A percentile compares a stretch with the other conserved stretches of the same genome.
phyloP scores from a whole-genome alignment of 129 eudicot genomes.

The Solidago caesia region DNA sequence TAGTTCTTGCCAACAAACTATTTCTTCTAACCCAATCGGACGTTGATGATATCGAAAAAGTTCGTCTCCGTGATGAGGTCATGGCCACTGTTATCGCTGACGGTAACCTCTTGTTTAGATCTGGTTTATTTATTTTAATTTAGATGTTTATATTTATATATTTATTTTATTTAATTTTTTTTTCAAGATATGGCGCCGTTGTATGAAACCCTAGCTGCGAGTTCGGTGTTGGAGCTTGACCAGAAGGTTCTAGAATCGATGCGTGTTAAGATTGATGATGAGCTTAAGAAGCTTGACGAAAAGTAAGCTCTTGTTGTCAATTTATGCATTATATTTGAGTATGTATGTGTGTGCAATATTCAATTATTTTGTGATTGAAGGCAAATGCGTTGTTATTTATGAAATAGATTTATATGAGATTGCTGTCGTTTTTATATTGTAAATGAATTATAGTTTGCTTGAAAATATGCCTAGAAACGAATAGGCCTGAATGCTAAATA shows the following conservation, averaged over 20 bases:
- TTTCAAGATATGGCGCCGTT: slow-evolving; percentile 79
- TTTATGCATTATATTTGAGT: background rate
- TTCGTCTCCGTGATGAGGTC: slow-evolving; percentile 84
- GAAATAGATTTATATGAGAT: slow-evolving; percentile 10
- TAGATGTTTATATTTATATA: background rate
- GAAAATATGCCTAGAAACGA: no score
- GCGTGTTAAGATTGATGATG: slow-evolving; percentile 62
- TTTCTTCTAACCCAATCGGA: slow-evolving; percentile 72
- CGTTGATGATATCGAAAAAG: slow-evolving; percentile 82
- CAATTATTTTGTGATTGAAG: no score
- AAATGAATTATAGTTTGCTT: no score
- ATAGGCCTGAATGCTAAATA: no score
- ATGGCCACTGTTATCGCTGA: slow-evolving; percentile 48
- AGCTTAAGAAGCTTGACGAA: slow-evolving; percentile 78
- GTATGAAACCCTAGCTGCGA: slow-evolving; percentile 67
- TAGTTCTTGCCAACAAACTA: slow-evolving; percentile 77
- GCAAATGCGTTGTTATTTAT: no score
- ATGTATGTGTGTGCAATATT: no score
- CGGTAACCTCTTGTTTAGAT: slow-evolving; percentile 39
- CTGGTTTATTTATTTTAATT: background rate
- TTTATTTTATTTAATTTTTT: background rate
- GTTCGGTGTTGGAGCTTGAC: slow-evolving; percentile 60
- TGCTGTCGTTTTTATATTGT: no score
- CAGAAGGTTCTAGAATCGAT: slow-evolving; percentile 70
- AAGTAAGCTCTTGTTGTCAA: slow-evolving; percentile 49